Evolutionary conservation across 192 early-diverging fungal genomes (phyloP).

Genomic region (Gigaspora rosea): DNA sequence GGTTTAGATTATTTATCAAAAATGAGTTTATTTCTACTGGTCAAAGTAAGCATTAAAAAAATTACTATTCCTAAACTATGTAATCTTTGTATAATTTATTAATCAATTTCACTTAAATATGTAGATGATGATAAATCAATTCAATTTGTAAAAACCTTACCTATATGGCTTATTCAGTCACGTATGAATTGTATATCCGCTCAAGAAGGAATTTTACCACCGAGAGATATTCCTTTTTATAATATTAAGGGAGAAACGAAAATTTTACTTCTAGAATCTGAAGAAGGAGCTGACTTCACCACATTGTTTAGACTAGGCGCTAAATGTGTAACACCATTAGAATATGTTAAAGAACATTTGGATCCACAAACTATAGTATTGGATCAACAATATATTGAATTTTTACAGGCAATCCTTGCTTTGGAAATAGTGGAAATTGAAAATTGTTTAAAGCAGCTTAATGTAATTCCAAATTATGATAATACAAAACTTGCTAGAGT

Average conservation of each 20-base stretch:
- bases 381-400: background rate
- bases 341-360: background rate
- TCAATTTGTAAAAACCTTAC: too few relatives aligned
- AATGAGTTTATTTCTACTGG: too few relatives aligned
- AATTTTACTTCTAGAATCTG: background rate
- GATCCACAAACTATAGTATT: background rate
- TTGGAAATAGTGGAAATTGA: background rate
- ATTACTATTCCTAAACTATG: too few relatives aligned
- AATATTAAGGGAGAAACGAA: too few relatives aligned
- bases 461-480: conserved; percentile 7
- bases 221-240: too few relatives aligned
- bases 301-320: background rate
- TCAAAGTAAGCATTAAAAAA: too few relatives aligned
- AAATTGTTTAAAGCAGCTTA: background rate
- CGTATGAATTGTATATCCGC: too few relatives aligned
- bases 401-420: background rate
- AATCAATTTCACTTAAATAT: background rate
- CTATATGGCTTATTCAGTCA: too few relatives aligned
- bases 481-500: background rate
- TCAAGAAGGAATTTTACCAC: too few relatives aligned
- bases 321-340: background rate
- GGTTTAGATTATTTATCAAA: too few relatives aligned
- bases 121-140: too few relatives aligned
- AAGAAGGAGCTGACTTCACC: background rate
- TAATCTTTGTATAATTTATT: too few relatives aligned